Conservation (phyloP, 805 yeast genomes). For the Wickerhamiella qilinensis region DNA sequence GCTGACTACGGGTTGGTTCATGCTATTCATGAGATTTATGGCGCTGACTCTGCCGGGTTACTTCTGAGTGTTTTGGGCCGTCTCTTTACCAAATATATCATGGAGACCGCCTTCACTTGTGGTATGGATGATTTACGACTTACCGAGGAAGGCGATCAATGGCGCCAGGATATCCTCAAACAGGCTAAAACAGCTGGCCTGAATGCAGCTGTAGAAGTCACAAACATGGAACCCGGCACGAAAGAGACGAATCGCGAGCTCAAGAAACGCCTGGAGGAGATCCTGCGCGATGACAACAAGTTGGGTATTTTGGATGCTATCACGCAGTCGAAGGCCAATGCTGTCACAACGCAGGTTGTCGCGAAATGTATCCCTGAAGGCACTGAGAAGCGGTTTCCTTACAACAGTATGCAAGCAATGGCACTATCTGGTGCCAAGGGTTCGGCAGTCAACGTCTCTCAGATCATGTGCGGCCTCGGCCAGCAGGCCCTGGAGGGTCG, state of each 20-base stretch:
- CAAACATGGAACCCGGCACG: slow-evolving; percentile 46
- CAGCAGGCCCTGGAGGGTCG: slow-evolving; percentile 99
- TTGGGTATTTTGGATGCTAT: slow-evolving; percentile 91
- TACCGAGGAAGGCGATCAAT: slow-evolving; percentile 75
- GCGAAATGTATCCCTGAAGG: slow-evolving; percentile 90
- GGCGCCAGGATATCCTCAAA: slow-evolving; percentile 72
- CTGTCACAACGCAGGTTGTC: slow-evolving; percentile 89
- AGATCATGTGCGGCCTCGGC: slow-evolving; percentile 97
- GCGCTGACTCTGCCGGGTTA: slow-evolving; percentile 79
- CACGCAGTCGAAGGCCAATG: slow-evolving; percentile 80
- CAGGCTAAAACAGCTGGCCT: slow-evolving; percentile 73
- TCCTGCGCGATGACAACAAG: slow-evolving; percentile 82
- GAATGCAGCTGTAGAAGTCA: slow-evolving; percentile 86
- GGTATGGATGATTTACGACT: slow-evolving; percentile 98
- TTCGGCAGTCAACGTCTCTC: slow-evolving; percentile 94
- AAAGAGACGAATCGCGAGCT: slow-evolving; percentile 55
- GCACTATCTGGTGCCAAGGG: slow-evolving; percentile 99
- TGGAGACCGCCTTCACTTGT: slow-evolving; percentile 89
- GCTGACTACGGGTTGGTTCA: slow-evolving; percentile 93
- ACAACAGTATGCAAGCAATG: slow-evolving; percentile 97
- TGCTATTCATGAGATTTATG: slow-evolving; percentile 90
- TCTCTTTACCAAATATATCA: slow-evolving; percentile 83
- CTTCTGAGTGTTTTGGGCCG: slow-evolving; percentile 86
- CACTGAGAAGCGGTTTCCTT: slow-evolving; percentile 88
- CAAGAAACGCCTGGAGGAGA: slow-evolving; percentile 78